A percentile compares a stretch with the other conserved stretches of the same genome.
phyloP scores from a whole-genome alignment of 768 basidiomycete species.

The Pisolithus albus region DNA sequence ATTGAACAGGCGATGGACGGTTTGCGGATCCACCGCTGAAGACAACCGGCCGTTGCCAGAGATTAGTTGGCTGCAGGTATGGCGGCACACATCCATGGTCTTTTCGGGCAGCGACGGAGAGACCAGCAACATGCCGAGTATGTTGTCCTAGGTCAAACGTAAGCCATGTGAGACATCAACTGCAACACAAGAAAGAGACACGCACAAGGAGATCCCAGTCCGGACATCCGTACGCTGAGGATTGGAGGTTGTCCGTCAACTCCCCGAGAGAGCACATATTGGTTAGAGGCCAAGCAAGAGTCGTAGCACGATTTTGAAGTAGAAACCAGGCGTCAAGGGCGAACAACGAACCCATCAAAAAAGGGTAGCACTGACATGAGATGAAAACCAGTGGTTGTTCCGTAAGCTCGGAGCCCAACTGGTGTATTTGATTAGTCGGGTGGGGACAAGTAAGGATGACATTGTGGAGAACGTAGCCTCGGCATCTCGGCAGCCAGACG shows the following conservation, averaged over 20 bases:
- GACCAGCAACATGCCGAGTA: constrained; percentile 19
- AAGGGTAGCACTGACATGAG: constrained; percentile 15
- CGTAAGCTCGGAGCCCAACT: constrained; percentile 26
- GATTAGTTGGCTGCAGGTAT: constrained; percentile 28
- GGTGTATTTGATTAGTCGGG: constrained; percentile 25
- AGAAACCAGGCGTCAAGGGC: neutral
- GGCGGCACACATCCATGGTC: constrained; percentile 23
- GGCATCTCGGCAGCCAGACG: constrained; percentile 28
- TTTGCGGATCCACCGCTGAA: constrained; percentile 20
- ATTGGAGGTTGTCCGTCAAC: constrained; percentile 19
- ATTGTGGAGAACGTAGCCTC: constrained; percentile 28
- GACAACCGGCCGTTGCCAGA: constrained; percentile 20
- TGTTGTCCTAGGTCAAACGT: constrained; percentile 14
- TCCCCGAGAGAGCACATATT: constrained; percentile 22
- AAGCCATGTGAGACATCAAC: constrained; percentile 8
- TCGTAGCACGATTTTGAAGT: constrained; percentile 4
- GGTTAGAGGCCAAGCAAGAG: constrained; percentile 3
- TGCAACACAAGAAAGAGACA: constrained; percentile 4
- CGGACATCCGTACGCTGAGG: constrained; percentile 18
- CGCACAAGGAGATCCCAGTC: constrained; percentile 28
- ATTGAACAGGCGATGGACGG: constrained; percentile 39
- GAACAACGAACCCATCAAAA: constrained; percentile 4
- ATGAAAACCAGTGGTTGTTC: constrained; percentile 15
- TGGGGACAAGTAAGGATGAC: constrained; percentile 19
- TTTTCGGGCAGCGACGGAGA: constrained; percentile 26